Base-by-base conservation (phyloP, 805 yeast species). In the Barnettozyma populi region DNA sequence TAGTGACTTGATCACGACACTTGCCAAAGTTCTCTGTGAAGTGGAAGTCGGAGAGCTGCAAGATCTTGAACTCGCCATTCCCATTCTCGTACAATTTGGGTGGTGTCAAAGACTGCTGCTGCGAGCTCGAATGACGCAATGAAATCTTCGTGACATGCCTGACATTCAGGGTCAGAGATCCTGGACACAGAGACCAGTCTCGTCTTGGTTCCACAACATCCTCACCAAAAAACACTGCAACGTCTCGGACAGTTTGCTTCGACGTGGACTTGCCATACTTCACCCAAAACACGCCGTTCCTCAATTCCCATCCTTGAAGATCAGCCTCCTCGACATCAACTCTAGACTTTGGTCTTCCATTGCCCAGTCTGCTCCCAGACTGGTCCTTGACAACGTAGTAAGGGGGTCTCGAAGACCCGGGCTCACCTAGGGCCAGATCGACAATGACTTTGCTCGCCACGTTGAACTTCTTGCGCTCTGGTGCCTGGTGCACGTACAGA, bases 11-110 rank as follows among this genome's bases (percentile, higher is more conserved):
- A 54, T 80, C 82, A 34, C 74, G 64, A 52, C 85, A 81, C 24
- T 58, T 59, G 3, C 86, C 86, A 43, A 62, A 68, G 9, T 83
- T 82, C 1, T 86, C 78, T 13, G 82, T 71, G 51, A 79, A 76
- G 60, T 82, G 87, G 43, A 82, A 64, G 58, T 83, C 90, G 2
- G 87, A 82, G 7, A 83, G 76, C 60, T 83, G 89, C 23, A 83
- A 56, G 16, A 83, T 76, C 56, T 80, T 82, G 62, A 80, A 80
- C 46, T 68, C 72, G 3, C 73, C 74, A 18, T 70, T 53, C 2
- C 21, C 19, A 24, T 31, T 41, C 32, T 48, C 48, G 43, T 65
- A 64, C 42, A 73, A 55, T 16, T 44, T 42, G 0, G 41, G 42
- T 2, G 34, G n/a, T 18, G 37, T 25, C 13, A 29, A 11, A 20